Evolutionary conservation across 805 yeast species (phyloP), one percentile per base, ranked within the genome.

Genomic region (Saturnispora diversa): DNA sequence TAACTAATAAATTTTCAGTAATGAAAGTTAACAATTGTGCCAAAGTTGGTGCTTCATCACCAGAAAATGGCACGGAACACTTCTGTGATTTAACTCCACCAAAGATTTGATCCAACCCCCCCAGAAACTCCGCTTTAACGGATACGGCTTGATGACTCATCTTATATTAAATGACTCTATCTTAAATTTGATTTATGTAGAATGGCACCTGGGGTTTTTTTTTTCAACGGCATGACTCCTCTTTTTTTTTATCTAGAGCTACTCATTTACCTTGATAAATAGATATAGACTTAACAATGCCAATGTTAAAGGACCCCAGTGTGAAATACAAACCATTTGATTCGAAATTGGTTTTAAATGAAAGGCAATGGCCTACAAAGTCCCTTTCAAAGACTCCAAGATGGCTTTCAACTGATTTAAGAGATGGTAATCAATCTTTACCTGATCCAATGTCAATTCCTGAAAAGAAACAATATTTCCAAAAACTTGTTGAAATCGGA

Each of bases 401-500:
- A 50, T 83, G 92, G 92, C 65, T 84, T 35, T 78, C 88, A 16
- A 83, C 94, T 3, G 94, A 84, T 54, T 68, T 83, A 46, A 72
- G 94, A 52, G 94, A 83, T 55, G 94, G 94, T 24, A 83, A 83
- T 60, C 92, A 83, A 63, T 78, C 88, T 5, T 69, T 83, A 50
- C 90, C 92, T 0, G 92, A 83, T 55, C 94, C 92, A 40, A 83
- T 83, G 94, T 69, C 81, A n/a, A 67, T 81, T 31, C 78, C 66
- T n/a, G 88, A 83, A 53, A 83, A 83, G 62, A 77, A 77, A 54
- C 73, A 67, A 40, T 83, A 79, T 61, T 81, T 82, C 58, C 63
- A 72, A 40, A 78, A 80, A 56, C 65, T 83, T 31, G 70, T 82
- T 12, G 82, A 79, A 21, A 61, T 82, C 30, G 94, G 94, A 1